Evolutionary conservation across 1,284 basidiomycete genomes (phyloP), one percentile per base, ranked within the genome.

Genomic region (Cryptococcus sp.): DNA sequence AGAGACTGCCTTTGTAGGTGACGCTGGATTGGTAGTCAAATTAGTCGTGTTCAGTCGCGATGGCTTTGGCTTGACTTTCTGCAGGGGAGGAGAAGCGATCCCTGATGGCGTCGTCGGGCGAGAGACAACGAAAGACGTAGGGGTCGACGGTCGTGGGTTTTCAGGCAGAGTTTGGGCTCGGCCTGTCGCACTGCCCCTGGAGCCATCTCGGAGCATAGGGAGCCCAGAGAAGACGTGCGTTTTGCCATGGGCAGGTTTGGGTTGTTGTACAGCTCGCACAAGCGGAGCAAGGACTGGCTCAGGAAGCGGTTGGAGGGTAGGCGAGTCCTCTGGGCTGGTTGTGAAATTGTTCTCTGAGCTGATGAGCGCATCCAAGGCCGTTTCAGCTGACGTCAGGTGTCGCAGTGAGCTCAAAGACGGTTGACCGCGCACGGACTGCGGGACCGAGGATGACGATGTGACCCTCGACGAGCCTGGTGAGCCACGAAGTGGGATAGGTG

Each of bases 1-100:
- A 0, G 70, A 72, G 25, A 68, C 54, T n/a, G 63, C 54, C 54
- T 66, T 67, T 1, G 60, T 66, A 3, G 60, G 52, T 15, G 47
- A 50, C 8, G 62, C 48, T 3, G 50, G 49, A 17, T 51, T 19
- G 7, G 30, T 35, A 35, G 4, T 35, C 5, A 70, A 56, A 47
- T 70, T 68, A 23, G 47, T 46, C 1, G 71, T 73, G 39, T 70
- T 67, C 8, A 73, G 53, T 13, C 64, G 61, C 1, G 66, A 58
- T 0, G 67, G 63, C 53, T 70, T 69, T 13, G 67, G 69, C 35
- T 63, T 66, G 27, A 57, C 19, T 46, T 68, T 69, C 19, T 42
- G 35, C 27, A 45, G 46, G 5, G 49, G 53, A 27, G 59, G 57
- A 13, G 54, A 55, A 0, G 20, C 48, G 25, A 58, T 39, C 30